Base-by-base conservation (phyloP, 306 rosid species). In the Sechiopsis laciniata region DNA sequence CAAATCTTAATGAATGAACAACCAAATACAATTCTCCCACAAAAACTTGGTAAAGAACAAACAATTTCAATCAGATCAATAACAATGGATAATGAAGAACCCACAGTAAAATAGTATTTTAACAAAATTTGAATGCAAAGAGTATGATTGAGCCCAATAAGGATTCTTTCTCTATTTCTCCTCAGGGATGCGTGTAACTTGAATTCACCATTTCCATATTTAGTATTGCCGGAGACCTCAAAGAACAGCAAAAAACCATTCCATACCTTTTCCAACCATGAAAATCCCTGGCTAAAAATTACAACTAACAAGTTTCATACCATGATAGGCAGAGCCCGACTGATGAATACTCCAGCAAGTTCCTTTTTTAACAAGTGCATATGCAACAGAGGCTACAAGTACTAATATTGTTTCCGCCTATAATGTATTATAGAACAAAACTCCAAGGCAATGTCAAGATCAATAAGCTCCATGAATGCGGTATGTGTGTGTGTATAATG, bases 21-120 rank as follows among this genome's bases (percentile, higher is more conserved):
- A 80, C 75, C 73, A 66, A 72, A 78, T 51, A 61, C 65, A 80
- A n/a, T 72, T 71, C 58, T 26, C 42, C 50, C 51, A 19, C 12
- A 74, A 40, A 57, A 26, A 14, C 62, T 68, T 10, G 20, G 37
- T 24, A 68, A 54, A 76, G 14, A 61, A 74, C 48, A 61, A 5
- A 61, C 55, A 15, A 51, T 13, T 37, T 29, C 11, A 35, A 46
- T 63, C 24, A 37, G 52, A 64, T 37, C 71, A 64, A 37, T 64
- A 7, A 37, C 72, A 67, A 11, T 67, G 72, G 1, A 11, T 1
- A 48, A 67, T 0, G 17, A 45, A 45, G 72, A 10, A 19, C 55
- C 55, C 2, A 45, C 16, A 19, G 55, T 2, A 64, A 65, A 42
- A 64, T 17, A 65, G 53, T 45, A 67, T 2, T 19, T 45, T 45